Conservation (phyloP, 352 stramenopile genomes). For the Phytopythium mirpurense region DNA sequence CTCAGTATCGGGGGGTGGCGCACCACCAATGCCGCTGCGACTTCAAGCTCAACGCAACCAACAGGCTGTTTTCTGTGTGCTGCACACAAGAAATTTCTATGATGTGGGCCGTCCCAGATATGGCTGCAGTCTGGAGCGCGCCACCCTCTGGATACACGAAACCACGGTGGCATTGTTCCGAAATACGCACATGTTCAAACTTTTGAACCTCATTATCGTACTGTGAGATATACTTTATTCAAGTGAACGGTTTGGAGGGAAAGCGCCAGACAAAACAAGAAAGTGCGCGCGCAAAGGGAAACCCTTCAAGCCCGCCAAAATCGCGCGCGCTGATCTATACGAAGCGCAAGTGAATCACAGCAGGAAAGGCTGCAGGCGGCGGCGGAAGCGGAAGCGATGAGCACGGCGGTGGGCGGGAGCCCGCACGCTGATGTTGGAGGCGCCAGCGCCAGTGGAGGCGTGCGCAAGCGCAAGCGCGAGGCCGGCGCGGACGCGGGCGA, state of each 20-base stretch:
- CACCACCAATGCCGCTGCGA: constrained; percentile 12
- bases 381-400: constrained; percentile 1
- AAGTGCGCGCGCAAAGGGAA: constrained; percentile 1
- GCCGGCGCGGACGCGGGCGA: constrained; percentile 14
- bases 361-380: not conserved
- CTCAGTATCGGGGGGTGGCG: not conserved
- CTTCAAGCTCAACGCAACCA: constrained; percentile 22
- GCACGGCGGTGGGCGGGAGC: not conserved
- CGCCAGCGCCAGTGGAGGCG: not conserved
- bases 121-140: constrained; percentile 1
- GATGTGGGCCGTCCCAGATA: not conserved
- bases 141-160: not conserved
- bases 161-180: not conserved
- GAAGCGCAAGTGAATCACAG: not conserved
- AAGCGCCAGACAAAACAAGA: not conserved
- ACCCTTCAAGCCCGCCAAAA: not conserved
- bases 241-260: not conserved
- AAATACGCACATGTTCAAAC: not conserved
- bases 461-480: constrained; percentile 25
- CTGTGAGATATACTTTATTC: not conserved
- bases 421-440: not conserved
- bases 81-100: constrained; percentile 18
- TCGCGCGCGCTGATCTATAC: not conserved
- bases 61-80: constrained; percentile 1
- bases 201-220: not conserved